These are phyloP conservation scores for Neurospora sp. DNA, from an alignment of 2,329 filamentous ascomycete genomes.

Conservation along the genomic window DNA sequence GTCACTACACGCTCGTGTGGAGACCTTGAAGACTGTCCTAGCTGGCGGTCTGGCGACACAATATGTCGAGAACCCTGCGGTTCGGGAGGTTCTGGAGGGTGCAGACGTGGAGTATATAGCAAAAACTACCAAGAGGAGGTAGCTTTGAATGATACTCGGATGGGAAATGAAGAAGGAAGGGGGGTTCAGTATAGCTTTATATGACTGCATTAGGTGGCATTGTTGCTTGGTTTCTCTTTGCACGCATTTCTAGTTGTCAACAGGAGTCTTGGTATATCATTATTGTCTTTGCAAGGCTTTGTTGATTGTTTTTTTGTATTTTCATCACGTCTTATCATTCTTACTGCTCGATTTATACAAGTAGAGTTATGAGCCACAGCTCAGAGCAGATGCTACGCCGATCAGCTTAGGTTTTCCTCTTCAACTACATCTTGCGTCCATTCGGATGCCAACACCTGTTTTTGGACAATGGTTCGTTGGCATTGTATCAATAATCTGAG, in stretches of 20 bases:
- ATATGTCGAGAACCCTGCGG: constrained; percentile 28
- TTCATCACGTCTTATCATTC: not conserved
- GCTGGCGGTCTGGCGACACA: constrained; percentile 33
- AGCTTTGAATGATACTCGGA: not conserved
- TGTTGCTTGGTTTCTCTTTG: not conserved
- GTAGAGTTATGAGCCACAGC: not conserved
- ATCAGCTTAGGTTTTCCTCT: no score
- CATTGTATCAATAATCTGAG: no score
- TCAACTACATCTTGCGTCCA: not conserved
- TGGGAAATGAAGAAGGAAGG: not conserved
- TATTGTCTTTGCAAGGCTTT: not conserved
- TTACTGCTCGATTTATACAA: not conserved
- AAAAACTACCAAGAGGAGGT: constrained; percentile 5
- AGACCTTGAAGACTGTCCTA: constrained; percentile 37
- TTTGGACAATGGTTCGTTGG: not conserved
- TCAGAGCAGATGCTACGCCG: not conserved
- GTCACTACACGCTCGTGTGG: constrained; percentile 38
- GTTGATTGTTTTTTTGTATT: not conserved
- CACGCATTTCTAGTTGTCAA: not conserved
- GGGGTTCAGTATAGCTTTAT: not conserved
- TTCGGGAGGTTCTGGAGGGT: constrained; percentile 26
- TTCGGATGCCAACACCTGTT: not conserved
- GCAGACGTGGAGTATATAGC: constrained; percentile 22
- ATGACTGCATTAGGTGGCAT: not conserved
- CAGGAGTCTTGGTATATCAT: not conserved